Conservation (phyloP, 1,139 yeast genomes). For the Debaryomyces nepalensis region DNA sequence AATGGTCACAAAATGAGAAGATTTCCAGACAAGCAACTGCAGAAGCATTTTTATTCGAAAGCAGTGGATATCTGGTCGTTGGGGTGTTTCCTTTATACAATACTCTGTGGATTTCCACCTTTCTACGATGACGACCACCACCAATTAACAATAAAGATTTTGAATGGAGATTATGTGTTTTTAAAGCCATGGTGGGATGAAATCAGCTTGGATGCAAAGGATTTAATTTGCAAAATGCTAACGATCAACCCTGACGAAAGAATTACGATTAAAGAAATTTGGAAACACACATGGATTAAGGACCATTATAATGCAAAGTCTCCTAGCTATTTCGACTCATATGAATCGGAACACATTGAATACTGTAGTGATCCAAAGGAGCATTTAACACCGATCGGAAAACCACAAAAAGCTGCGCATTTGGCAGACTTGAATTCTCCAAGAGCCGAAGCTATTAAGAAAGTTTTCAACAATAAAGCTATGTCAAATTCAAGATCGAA, state of each 20-base stretch:
- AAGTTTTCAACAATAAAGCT: slow-evolving; percentile 52
- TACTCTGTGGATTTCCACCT: slow-evolving; percentile 95
- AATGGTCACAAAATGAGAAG: slow-evolving; percentile 21
- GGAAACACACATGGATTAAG: slow-evolving; percentile 53
- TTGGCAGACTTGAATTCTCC: slow-evolving; percentile 32
- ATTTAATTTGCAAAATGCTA: slow-evolving; percentile 58
- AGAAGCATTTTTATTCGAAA: slow-evolving; percentile 82
- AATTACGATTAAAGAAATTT: slow-evolving; percentile 64
- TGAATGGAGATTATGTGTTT: slow-evolving; percentile 81
- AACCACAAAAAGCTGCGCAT: not conserved
- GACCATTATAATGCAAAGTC: slow-evolving; percentile 10
- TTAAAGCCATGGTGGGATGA: slow-evolving; percentile 98
- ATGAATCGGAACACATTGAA: slow-evolving; percentile 17
- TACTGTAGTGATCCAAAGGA: slow-evolving; percentile 5
- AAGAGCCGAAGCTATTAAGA: slow-evolving; percentile 50
- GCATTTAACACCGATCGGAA: not conserved
- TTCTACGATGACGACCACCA: slow-evolving; percentile 89
- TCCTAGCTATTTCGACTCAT: slow-evolving; percentile 19
- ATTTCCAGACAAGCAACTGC: slow-evolving; percentile 31
- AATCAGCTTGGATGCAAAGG: slow-evolving; percentile 76
- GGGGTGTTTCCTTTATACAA: slow-evolving; percentile 89
- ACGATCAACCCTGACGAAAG: slow-evolving; percentile 68
- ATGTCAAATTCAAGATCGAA: slow-evolving; percentile 23
- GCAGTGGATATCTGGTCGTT: slow-evolving; percentile 96
- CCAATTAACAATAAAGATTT: slow-evolving; percentile 79